These are phyloP conservation scores for Castanea sativa DNA, from an alignment of 306 rosid species.

Conservation along the genomic window DNA sequence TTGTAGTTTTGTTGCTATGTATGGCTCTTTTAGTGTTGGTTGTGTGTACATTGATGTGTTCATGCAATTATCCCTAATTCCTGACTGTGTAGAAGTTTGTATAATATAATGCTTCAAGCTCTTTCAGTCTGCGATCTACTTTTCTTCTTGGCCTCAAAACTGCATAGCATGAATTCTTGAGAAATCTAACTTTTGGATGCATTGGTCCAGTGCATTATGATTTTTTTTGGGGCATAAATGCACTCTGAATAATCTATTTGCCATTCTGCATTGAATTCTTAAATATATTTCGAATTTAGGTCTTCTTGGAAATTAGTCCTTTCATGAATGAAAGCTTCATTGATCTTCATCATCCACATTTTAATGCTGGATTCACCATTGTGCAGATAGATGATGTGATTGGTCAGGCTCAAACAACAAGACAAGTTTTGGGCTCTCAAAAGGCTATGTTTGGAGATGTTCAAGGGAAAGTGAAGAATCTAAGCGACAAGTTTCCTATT, in stretches of 20 bases:
- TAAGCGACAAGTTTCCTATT: constrained; percentile 83
- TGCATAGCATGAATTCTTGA: not conserved
- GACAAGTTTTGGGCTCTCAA: constrained; percentile 83
- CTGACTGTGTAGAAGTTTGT: not conserved
- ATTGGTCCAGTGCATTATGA: too few relatives aligned
- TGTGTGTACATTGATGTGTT: not conserved
- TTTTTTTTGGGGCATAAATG: not conserved
- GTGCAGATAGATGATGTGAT: constrained; percentile 95
- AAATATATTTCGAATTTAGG: not conserved
- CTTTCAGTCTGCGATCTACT: too few relatives aligned
- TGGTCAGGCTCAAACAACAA: constrained; percentile 97
- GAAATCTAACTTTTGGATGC: not conserved
- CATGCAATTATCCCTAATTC: not conserved
- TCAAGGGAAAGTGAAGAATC: constrained; percentile 89
- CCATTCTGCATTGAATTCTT: not conserved
- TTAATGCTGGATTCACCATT: constrained; percentile 5
- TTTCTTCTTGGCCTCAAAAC: not conserved
- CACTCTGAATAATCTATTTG: not conserved
- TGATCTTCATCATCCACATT: not conserved
- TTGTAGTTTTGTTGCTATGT: not conserved
- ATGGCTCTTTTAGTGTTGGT: not conserved
- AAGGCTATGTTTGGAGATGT: constrained; percentile 85
- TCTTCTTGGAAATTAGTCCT: not conserved
- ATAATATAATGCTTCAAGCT: not conserved
- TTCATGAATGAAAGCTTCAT: not conserved